Conservation (phyloP, 1,139 yeast species). For the Saccharomyces hybrid region DNA sequence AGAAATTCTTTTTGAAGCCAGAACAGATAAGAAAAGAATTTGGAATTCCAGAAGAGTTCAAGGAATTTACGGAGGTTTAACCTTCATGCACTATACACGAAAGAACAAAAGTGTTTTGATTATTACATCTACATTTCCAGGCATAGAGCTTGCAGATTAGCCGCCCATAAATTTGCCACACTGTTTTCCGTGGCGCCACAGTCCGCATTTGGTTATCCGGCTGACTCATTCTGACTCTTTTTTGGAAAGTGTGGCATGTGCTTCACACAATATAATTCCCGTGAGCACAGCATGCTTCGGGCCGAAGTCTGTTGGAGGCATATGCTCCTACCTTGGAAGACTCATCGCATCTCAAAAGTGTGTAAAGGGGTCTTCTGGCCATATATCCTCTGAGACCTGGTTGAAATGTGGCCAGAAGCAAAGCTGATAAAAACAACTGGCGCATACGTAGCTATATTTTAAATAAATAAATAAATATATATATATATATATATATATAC, state of each 20-base stretch:
- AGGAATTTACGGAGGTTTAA: constrained; percentile 6
- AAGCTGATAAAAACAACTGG: neutral
- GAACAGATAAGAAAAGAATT: constrained; percentile 18
- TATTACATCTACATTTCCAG: neutral
- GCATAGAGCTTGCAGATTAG: neutral
- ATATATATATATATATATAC: neutral
- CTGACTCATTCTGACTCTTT: neutral
- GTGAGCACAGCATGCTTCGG: neutral
- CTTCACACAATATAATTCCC: neutral
- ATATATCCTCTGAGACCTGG: neutral
- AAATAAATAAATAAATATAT: neutral
- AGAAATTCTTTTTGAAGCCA: constrained; percentile 14
- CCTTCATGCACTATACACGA: constrained; percentile 1
- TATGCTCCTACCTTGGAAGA: neutral
- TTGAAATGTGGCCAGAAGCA: neutral
- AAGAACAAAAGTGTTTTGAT: neutral
- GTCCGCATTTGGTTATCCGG: neutral
- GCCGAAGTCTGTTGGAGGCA: neutral
- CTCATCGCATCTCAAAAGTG: constrained; percentile 1
- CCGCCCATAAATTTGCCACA: neutral
- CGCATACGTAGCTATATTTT: neutral
- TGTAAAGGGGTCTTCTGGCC: neutral
- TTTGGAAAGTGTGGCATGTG: neutral
- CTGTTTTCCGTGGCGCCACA: neutral
- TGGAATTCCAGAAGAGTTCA: constrained; percentile 20